phyloP scores from a whole-genome alignment of 441 rosid genomes.

The Syzygium syzygioides region DNA sequence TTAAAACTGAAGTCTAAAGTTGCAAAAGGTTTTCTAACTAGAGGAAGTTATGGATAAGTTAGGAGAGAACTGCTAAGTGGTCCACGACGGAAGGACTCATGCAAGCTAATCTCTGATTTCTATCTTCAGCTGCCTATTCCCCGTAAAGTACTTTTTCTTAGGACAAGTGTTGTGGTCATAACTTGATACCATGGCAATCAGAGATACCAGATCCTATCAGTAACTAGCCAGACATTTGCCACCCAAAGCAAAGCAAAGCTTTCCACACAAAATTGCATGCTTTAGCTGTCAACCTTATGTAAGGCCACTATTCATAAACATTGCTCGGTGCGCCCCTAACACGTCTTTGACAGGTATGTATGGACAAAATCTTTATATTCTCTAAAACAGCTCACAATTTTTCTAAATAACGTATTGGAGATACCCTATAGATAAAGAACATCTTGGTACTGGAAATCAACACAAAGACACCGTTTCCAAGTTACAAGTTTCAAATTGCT shows the following conservation, averaged over 20 bases:
- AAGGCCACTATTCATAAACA: not conserved
- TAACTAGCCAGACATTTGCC: not conserved
- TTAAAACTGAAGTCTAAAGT: not conserved
- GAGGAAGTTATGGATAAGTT: not conserved
- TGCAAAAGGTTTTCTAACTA: not conserved
- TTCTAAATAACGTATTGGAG: not conserved
- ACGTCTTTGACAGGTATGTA: not conserved
- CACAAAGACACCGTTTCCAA: not conserved
- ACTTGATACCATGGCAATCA: not conserved
- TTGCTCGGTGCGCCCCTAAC: not conserved
- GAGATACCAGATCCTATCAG: not conserved
- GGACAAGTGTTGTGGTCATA: not conserved
- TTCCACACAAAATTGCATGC: not conserved
- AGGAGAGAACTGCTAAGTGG: not conserved
- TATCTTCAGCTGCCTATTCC: not conserved
- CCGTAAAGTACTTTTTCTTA: not conserved
- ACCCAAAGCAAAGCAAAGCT: not conserved
- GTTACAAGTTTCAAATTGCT: not conserved
- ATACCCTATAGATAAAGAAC: not conserved
- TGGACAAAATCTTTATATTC: not conserved
- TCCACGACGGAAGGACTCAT: not conserved
- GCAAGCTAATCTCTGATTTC: not conserved
- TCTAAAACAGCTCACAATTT: not conserved
- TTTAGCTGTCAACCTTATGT: not conserved
- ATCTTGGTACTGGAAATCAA: not conserved